Percentiles rank a stretch among this genome's conserved stretches.
Conservation (phyloP, 495 filamentous ascomycete species). For the Xylaria acuta region DNA sequence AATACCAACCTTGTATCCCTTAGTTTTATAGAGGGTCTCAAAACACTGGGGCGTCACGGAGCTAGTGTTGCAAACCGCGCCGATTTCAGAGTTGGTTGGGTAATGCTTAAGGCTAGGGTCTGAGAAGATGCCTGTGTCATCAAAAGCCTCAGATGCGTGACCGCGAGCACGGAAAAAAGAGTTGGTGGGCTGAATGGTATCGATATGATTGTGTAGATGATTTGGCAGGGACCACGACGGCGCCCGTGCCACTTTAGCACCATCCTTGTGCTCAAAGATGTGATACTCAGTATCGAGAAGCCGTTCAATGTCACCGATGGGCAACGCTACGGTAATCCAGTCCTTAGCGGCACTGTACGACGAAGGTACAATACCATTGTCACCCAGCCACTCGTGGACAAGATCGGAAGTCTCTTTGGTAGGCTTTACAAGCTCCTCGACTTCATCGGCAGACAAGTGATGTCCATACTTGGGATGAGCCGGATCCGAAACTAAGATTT, state of each 20-base stretch:
- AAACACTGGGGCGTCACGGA: conserved; percentile 62
- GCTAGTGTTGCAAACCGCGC: conserved; percentile 56
- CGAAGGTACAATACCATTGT: conserved; percentile 54
- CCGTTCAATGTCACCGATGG: conserved; percentile 57
- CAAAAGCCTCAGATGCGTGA: conserved; percentile 34
- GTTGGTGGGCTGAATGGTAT: conserved; percentile 72
- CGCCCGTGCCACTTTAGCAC: conserved; percentile 55
- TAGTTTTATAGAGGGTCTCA: conserved; percentile 60
- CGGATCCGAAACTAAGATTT: conserved; percentile 61
- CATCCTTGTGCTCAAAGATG: conserved; percentile 59
- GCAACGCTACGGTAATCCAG: conserved; percentile 52
- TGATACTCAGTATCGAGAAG: conserved; percentile 67
- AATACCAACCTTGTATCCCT: conserved; percentile 47
- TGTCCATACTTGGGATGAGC: conserved; percentile 61
- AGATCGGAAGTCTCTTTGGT: conserved; percentile 49
- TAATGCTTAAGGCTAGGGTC: conserved; percentile 35
- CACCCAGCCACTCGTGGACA: conserved; percentile 57
- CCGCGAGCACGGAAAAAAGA: conserved; percentile 55
- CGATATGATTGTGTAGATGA: conserved; percentile 63
- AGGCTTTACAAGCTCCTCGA: conserved; percentile 60
- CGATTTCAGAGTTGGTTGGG: conserved; percentile 37
- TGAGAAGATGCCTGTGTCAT: conserved; percentile 29
- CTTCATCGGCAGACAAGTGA: conserved; percentile 58
- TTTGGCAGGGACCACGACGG: conserved; percentile 70
- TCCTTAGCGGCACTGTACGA: conserved; percentile 62